Evolutionary conservation across 768 basidiomycete genomes (phyloP), one percentile per base, ranked within the genome.

Genomic region (Solioccasus polychromus): DNA sequence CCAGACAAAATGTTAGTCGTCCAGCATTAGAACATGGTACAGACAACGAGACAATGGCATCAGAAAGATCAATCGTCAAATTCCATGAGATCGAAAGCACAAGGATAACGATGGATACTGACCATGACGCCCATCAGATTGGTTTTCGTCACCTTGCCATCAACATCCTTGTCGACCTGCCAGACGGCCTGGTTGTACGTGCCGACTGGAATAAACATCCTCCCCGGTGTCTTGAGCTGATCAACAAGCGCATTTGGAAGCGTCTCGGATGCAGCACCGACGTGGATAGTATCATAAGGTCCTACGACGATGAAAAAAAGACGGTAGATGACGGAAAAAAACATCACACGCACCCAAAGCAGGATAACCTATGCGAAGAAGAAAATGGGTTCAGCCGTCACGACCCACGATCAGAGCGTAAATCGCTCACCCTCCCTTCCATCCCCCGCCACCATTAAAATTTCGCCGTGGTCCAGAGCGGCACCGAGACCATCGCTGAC

Each of bases 141-240:
- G 47, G 71, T 78, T 66, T 77, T 64, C 1, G 75, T 80, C 2
- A 96, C 75, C 5, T 71, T 71, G 0, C 93, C 94, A 0, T 81
- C 48, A 26, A 48, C 71, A 45, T 85, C 82, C 61, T 95, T 96
- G 58, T 94, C 90, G 12, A 95, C 70, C 50, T 88, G 82, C 57
- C 80, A 72, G 42, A 96, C 80, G 55, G 78, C 67, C 48, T 88
- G 82, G 12, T 53, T 53, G 12, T 65, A 56, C 2, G 70, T 74
- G 3, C 93, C 94, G 12, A 97, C 85, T 2, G 94, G 94, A 42
- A 97, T 90, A 69, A 97, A 94, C 86, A 97, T 92, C 42, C 83
- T 71, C 14, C 88, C 88, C 0, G 86, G 85, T 2, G 64, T 61
- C 22, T 83, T 83, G 3, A 92, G 80, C 58, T 95, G 93, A 12